Evolutionary conservation across 164 flowering plant genomes (phyloP).

Genomic region (Magnolia sinica): DNA sequence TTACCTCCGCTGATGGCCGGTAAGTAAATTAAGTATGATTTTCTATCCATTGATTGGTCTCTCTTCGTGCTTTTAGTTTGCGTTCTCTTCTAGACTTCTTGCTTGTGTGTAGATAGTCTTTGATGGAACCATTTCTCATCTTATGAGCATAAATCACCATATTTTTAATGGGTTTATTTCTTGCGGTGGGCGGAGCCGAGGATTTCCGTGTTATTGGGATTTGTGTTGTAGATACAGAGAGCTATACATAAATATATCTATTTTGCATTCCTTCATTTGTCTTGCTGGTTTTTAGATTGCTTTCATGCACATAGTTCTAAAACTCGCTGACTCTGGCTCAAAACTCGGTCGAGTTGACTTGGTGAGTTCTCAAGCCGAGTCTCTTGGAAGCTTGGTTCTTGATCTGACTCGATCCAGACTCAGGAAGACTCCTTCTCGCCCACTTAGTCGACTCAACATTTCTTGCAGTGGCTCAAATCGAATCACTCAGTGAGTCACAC

Average conservation of each 20-base stretch:
- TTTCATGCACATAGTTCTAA: not conserved
- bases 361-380: no score
- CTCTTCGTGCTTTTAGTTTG: not conserved
- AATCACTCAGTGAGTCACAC: no score
- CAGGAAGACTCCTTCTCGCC: no score
- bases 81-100: not conserved
- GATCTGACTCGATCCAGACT: no score
- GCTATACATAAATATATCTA: not conserved
- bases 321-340: no score
- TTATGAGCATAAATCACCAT: not conserved
- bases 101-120: not conserved
- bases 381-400: no score
- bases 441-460: no score
- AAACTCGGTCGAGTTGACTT: no score
- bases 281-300: no score
- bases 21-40: conserved; percentile 2
- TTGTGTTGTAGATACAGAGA: not conserved
- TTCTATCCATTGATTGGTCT: not conserved
- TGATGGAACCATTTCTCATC: not conserved
- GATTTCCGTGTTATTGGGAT: not conserved
- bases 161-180: not conserved
- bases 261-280: not conserved
- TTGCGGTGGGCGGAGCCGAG: not conserved
- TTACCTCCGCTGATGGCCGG: conserved; percentile 65
- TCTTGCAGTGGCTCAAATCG: no score